phyloP scores from a whole-genome alignment of 176 grass and related monocot species.

The Poa annua region DNA sequence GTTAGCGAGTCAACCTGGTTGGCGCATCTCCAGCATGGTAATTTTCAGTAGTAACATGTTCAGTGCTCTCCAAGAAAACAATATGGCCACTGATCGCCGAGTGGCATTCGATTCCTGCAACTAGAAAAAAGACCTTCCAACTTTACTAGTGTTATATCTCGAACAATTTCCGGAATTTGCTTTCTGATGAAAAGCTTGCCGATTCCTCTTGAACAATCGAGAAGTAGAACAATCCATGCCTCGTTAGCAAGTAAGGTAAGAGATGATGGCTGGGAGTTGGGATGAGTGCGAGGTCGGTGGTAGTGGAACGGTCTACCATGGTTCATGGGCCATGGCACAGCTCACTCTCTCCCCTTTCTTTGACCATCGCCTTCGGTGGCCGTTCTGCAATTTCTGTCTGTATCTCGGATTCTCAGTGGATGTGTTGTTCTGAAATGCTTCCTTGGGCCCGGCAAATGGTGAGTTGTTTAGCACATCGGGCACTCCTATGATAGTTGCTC shows the following conservation, averaged over 20 bases:
- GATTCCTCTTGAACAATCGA: constrained; percentile 5
- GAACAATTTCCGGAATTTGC: background rate
- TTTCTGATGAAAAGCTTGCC: background rate
- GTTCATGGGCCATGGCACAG: background rate
- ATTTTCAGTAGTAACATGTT: background rate
- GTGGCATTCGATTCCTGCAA: constrained; percentile 30
- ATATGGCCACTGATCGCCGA: background rate
- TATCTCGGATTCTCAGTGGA: constrained; percentile 14
- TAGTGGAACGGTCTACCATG: constrained; percentile 43
- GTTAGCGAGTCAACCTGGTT: background rate
- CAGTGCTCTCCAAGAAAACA: background rate
- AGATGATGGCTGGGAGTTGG: constrained; percentile 18
- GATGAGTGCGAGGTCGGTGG: background rate
- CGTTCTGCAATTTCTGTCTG: background rate
- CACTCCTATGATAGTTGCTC: background rate
- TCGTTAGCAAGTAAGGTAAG: background rate
- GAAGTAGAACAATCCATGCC: constrained; percentile 20
- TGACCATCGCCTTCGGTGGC: background rate
- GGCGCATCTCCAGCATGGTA: background rate
- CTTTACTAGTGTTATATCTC: background rate
- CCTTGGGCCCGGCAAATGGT: background rate
- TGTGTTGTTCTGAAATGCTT: constrained; percentile 20
- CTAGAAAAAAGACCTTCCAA: background rate
- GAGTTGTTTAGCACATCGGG: constrained; percentile 37
- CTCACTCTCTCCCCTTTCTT: background rate